phyloP scores from a whole-genome alignment of 2,329 filamentous ascomycete species.

The Colletotrichum musae region DNA sequence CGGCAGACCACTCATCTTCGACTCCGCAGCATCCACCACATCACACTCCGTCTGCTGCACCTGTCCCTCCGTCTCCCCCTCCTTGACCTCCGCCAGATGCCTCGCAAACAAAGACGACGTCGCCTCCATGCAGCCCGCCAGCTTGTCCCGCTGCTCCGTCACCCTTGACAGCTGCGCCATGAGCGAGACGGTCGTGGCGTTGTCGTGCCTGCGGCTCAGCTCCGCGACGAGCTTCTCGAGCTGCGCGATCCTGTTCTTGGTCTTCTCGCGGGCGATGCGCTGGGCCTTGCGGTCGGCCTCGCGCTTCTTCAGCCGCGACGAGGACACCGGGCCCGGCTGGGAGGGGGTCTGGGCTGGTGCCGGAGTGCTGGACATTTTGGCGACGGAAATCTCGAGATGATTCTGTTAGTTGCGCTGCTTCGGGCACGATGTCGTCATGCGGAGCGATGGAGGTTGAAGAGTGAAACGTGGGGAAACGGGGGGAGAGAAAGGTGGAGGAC shows the following conservation, averaged over 20 bases:
- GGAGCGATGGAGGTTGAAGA: neutral
- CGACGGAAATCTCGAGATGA: neutral
- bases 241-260: conserved; percentile 49
- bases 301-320: conserved; percentile 46
- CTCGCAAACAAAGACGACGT: neutral
- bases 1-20: too few relatives aligned
- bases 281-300: conserved; percentile 51
- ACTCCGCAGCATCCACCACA: too few relatives aligned
- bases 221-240: conserved; percentile 48
- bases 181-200: conserved; percentile 43
- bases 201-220: conserved; percentile 44
- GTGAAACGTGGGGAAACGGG: conserved; percentile 1
- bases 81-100: neutral
- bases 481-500: neutral
- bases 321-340: conserved; percentile 2
- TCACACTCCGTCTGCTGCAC: neutral
- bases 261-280: conserved; percentile 48
- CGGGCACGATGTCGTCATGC: neutral
- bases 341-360: conserved; percentile 6
- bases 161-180: conserved; percentile 45
- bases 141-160: conserved; percentile 45
- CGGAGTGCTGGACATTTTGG: conserved; percentile 5
- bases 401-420: neutral
- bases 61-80: neutral
- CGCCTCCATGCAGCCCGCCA: conserved; percentile 10